These are phyloP conservation scores for Lactarius pseudohatsudake DNA, from an alignment of 768 basidiomycete species.

Conservation along the genomic window DNA sequence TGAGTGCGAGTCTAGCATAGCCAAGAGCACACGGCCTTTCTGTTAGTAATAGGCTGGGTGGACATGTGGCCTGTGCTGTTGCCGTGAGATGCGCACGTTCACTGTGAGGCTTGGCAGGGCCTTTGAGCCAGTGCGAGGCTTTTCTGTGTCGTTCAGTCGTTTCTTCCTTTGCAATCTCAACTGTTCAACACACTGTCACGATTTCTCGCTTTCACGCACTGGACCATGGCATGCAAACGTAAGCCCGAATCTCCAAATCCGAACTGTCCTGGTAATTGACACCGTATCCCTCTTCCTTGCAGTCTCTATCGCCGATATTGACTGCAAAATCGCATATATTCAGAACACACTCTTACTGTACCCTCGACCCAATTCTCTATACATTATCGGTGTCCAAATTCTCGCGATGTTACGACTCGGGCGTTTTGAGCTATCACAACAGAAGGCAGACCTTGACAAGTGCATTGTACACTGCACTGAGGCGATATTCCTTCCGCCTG, in stretches of 20 bases:
- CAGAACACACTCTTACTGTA: neutral
- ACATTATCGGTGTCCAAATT: neutral
- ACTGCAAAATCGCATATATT: neutral
- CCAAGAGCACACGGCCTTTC: too few relatives aligned
- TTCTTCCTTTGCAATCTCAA: neutral
- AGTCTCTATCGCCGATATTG: neutral
- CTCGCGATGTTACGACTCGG: neutral
- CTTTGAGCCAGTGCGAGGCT: too few relatives aligned
- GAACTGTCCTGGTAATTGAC: neutral
- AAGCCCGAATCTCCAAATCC: neutral
- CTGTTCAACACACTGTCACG: neutral
- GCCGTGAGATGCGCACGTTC: too few relatives aligned
- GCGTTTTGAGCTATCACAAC: neutral
- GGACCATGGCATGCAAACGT: neutral
- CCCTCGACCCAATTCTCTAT: neutral
- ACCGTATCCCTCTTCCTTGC: neutral
- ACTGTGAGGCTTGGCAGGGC: too few relatives aligned
- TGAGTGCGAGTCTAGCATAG: neutral
- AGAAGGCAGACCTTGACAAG: neutral
- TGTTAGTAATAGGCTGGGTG: too few relatives aligned
- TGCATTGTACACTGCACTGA: neutral
- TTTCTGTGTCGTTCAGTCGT: too few relatives aligned
- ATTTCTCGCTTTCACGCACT: neutral
- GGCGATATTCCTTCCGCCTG: neutral
- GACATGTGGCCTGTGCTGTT: too few relatives aligned